A percentile compares a stretch with the other conserved stretches of the same genome.
Conservation (phyloP, 2,329 filamentous ascomycete genomes). For the Bimuria novae-zelandiae region DNA sequence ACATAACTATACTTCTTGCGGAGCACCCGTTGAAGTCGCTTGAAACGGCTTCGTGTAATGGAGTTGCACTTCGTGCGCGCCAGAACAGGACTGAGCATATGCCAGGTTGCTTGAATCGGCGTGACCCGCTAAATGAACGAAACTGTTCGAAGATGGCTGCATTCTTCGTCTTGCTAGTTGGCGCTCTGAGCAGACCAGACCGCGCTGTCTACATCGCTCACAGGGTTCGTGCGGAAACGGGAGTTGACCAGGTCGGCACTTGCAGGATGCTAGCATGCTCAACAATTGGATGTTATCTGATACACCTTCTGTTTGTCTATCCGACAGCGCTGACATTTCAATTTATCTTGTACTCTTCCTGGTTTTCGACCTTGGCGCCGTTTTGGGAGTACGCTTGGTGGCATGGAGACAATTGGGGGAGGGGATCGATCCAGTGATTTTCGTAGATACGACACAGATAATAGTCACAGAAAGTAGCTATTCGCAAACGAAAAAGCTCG, state of each 20-base stretch:
- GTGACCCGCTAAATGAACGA: background rate
- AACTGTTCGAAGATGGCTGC: background rate
- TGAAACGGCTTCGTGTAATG: no score
- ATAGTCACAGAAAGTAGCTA: background rate
- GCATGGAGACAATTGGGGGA: background rate
- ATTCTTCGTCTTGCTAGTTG: background rate
- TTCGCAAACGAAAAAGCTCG: background rate
- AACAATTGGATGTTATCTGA: background rate
- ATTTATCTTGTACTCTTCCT: background rate
- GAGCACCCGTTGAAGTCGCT: no score
- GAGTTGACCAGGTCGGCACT: background rate
- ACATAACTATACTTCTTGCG: no score
- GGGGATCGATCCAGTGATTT: background rate
- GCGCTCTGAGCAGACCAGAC: background rate
- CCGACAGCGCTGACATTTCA: slow-evolving; percentile 2
- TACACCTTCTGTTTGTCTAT: slow-evolving; percentile 1
- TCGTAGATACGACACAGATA: background rate
- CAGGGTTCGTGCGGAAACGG: background rate
- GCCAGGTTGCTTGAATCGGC: background rate
- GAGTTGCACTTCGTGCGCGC: no score
- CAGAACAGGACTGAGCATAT: no score
- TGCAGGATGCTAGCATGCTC: background rate
- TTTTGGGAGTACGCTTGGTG: background rate
- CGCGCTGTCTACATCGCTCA: background rate
- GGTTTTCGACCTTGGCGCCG: background rate